These are phyloP conservation scores for Aspergillus luchuensis DNA, from an alignment of 2,329 filamentous ascomycete species.

Conservation along the genomic window DNA sequence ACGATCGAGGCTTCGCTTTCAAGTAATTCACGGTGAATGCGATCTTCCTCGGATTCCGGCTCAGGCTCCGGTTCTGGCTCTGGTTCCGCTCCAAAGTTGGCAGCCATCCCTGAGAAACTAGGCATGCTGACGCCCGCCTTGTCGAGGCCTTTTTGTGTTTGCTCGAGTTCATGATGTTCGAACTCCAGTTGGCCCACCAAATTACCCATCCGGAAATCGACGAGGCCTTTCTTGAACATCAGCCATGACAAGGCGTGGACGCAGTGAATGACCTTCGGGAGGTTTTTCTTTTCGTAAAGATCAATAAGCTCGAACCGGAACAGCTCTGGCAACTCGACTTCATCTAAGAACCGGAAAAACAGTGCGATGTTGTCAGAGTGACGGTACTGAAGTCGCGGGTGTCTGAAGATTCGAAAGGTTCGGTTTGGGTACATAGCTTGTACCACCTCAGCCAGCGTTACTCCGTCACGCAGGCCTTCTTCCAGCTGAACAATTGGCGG, in stretches of 20 bases:
- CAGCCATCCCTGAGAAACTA: slow-evolving; percentile 95
- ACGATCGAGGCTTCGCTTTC: slow-evolving; percentile 72
- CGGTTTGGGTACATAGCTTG: slow-evolving; percentile 80
- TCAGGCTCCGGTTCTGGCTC: slow-evolving; percentile 73
- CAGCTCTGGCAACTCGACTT: slow-evolving; percentile 88
- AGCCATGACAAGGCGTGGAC: slow-evolving; percentile 97
- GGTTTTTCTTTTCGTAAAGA: slow-evolving; percentile 99
- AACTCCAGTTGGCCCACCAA: slow-evolving; percentile 95
- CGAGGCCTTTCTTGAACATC: slow-evolving; percentile 90
- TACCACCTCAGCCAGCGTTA: slow-evolving; percentile 91
- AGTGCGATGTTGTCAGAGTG: slow-evolving; percentile 98
- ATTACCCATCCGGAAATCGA: slow-evolving; percentile 95
- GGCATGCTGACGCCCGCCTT: slow-evolving; percentile 95
- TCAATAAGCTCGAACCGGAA: slow-evolving; percentile 98
- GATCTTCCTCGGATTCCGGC: slow-evolving; percentile 85
- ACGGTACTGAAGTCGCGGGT: slow-evolving; percentile 83
- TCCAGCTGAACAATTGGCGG: slow-evolving; percentile 93
- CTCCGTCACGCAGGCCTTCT: slow-evolving; percentile 86
- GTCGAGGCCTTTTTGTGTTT: slow-evolving; percentile 94
- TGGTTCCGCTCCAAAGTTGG: slow-evolving; percentile 86
- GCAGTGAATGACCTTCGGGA: slow-evolving; percentile 98
- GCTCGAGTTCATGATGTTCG: slow-evolving; percentile 94
- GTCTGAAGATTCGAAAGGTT: slow-evolving; percentile 78
- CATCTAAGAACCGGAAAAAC: slow-evolving; percentile 91
- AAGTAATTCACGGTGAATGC: slow-evolving; percentile 76